phyloP scores from a whole-genome alignment of 2,329 filamentous ascomycete genomes.

The Bretziella fagacearum region DNA sequence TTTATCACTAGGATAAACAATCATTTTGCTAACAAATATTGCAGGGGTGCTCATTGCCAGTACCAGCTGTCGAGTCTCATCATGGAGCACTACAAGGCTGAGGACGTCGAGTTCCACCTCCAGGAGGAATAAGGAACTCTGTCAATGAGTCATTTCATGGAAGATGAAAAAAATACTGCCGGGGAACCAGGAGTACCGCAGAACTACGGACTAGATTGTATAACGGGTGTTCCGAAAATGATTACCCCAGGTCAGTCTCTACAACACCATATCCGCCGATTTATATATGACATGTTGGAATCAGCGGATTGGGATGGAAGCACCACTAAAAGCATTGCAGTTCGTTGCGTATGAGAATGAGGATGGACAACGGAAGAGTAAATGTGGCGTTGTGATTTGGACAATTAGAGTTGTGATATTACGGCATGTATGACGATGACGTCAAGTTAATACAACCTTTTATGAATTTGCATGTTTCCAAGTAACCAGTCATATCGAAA shows the following conservation, averaged over 20 bases:
- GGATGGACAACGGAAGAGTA: no score
- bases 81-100: slow-evolving; percentile 56
- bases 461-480: no score
- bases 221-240: neutral
- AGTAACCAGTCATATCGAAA: no score
- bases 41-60: slow-evolving; percentile 48
- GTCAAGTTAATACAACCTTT: no score
- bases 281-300: no score
- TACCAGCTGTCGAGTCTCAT: slow-evolving; percentile 59
- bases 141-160: no score
- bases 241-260: neutral
- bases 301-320: neutral
- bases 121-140: slow-evolving; percentile 19
- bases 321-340: slow-evolving; percentile 2
- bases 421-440: no score
- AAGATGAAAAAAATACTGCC: neutral
- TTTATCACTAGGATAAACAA: neutral
- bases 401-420: no score
- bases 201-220: neutral
- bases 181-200: neutral
- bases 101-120: slow-evolving; percentile 48
- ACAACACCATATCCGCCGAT: neutral
- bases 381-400: no score
- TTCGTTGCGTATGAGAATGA: no score
- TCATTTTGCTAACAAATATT: neutral